phyloP scores from a whole-genome alignment of 1,284 basidiomycete genomes.

The Bjerkandera adusta region DNA sequence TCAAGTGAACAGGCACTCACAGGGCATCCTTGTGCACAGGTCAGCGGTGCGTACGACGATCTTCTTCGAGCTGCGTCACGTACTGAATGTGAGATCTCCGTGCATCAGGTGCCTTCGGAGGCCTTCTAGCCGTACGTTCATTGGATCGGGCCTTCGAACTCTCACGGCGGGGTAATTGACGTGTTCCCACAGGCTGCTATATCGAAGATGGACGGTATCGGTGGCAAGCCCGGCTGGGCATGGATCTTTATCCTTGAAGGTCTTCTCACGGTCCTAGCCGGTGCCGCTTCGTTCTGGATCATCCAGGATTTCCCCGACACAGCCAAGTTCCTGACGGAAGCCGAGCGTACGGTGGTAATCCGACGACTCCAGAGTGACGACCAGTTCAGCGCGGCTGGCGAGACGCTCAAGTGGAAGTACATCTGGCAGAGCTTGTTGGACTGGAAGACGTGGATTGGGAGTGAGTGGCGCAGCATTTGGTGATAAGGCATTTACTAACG shows the following conservation, averaged over 20 bases:
- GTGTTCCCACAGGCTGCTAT: slow-evolving; percentile 51
- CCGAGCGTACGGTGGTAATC: slow-evolving; percentile 67
- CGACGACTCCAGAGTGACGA: slow-evolving; percentile 67
- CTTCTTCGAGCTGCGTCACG: not conserved
- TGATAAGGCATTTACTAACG: no score
- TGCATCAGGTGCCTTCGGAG: slow-evolving; percentile 65
- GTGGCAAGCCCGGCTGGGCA: slow-evolving; percentile 56
- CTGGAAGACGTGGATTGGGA: slow-evolving; percentile 74
- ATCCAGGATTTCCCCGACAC: slow-evolving; percentile 82
- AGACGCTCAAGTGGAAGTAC: slow-evolving; percentile 59
- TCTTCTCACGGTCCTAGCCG: slow-evolving; percentile 64
- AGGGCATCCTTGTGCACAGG: not conserved
- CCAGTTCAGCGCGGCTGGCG: slow-evolving; percentile 72
- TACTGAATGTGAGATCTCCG: not conserved
- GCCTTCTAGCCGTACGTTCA: slow-evolving; percentile 56
- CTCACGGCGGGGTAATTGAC: not conserved
- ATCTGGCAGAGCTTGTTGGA: slow-evolving; percentile 61
- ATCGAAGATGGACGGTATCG: slow-evolving; percentile 65
- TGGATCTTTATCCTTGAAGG: slow-evolving; percentile 78
- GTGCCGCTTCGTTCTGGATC: slow-evolving; percentile 68
- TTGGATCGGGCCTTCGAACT: not conserved
- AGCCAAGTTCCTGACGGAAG: slow-evolving; percentile 70
- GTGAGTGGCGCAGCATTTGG: slow-evolving; percentile 34
- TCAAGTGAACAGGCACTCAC: not conserved
- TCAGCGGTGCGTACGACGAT: slow-evolving; percentile 10